Evolutionary conservation across 202 grass and related monocot genomes (phyloP).

Genomic region (Panicum virgatum): DNA sequence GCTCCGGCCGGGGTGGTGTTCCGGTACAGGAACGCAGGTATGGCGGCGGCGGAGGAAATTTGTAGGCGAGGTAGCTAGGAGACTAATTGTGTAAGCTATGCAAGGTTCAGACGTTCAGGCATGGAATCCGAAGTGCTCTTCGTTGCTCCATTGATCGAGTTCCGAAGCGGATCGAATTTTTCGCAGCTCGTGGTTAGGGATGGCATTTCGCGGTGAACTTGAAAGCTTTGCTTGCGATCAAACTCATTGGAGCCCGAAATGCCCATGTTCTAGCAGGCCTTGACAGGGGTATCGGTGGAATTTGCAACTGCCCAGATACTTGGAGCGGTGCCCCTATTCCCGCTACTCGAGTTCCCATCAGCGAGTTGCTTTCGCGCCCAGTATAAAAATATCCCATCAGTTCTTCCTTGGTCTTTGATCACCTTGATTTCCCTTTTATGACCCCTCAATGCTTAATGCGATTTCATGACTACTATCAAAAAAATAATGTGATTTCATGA

Average conservation of each 20-base stretch:
- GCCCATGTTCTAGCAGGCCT: background rate
- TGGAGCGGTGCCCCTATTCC: background rate
- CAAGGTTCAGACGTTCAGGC: background rate
- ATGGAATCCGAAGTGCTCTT: background rate
- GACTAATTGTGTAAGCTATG: background rate
- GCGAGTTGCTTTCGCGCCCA: background rate
- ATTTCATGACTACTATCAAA: too few species aligned
- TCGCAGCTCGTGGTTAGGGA: background rate
- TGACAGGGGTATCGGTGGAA: too few species aligned
- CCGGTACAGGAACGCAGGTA: background rate
- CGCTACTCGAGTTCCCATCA: background rate
- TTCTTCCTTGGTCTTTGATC: background rate
- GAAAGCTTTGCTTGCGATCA: background rate
- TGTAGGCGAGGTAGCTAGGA: slow-evolving; percentile 13
- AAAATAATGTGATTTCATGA: too few species aligned
- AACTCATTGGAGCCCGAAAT: background rate
- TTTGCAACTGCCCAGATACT: background rate
- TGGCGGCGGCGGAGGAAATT: background rate
- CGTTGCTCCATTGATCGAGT: background rate
- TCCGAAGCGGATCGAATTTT: background rate
- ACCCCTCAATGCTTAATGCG: too few species aligned
- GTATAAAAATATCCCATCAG: background rate
- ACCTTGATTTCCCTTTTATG: background rate
- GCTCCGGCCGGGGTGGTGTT: background rate
- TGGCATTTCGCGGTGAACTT: background rate